Conservation (phyloP, 2,329 filamentous ascomycete genomes). For the Mycogone perniciosa region DNA sequence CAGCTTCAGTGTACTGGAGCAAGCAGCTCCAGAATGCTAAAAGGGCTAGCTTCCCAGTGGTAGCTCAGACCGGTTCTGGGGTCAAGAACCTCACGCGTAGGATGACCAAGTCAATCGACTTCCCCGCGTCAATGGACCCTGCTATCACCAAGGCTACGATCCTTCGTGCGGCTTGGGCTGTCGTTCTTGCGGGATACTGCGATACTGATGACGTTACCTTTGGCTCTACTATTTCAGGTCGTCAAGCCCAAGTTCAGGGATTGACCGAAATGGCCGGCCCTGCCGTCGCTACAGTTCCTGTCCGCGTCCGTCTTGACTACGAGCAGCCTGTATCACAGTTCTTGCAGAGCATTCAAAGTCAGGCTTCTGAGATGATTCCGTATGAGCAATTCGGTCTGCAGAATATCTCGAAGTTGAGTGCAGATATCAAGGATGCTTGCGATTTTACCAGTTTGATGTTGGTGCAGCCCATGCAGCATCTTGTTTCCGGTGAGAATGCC, state of each 20-base stretch:
- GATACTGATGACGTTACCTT: constrained; percentile 10
- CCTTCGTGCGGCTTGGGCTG: constrained; percentile 25
- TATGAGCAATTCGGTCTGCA: constrained; percentile 9
- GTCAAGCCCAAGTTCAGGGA: constrained; percentile 12
- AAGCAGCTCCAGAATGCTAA: constrained; percentile 11
- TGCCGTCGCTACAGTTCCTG: constrained; percentile 15
- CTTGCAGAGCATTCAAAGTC: constrained; percentile 14
- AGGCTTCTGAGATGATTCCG: constrained; percentile 13
- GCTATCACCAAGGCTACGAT: constrained; percentile 16
- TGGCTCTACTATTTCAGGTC: constrained; percentile 14
- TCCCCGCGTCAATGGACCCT: background rate
- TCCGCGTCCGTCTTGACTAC: constrained; percentile 13
- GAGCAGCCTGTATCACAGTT: constrained; percentile 10
- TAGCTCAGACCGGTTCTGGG: background rate
- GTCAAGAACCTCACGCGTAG: constrained; percentile 5
- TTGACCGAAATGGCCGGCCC: constrained; percentile 15
- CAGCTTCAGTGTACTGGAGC: constrained; percentile 13
- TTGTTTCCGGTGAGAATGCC: background rate
- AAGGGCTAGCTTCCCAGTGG: constrained; percentile 9
- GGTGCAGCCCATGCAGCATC: constrained; percentile 8
- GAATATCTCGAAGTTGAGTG: constrained; percentile 6
- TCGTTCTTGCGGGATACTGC: constrained; percentile 7
- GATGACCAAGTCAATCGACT: constrained; percentile 3
- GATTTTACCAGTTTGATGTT: constrained; percentile 7
- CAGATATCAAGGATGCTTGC: constrained; percentile 5